These are phyloP conservation scores for Vitis amurensis DNA, from an alignment of 164 flowering plant genomes.

Conservation along the genomic window DNA sequence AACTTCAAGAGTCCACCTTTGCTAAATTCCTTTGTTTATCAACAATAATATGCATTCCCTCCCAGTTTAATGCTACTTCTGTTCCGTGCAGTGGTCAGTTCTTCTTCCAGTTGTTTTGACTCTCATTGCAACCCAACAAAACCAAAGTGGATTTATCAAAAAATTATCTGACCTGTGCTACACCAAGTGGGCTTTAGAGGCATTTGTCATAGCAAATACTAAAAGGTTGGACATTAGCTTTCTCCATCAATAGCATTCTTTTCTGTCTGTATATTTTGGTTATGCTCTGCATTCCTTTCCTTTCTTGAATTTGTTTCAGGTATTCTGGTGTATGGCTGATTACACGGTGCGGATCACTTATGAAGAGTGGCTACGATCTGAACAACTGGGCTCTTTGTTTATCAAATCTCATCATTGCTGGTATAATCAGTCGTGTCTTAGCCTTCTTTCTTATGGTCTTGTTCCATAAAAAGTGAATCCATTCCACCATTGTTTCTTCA, in stretches of 20 bases:
- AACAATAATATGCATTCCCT: not conserved
- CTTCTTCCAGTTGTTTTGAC: conserved; percentile 96
- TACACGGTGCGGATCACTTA: conserved; percentile 54
- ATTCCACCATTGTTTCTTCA: no score
- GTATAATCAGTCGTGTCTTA: conserved; percentile 35
- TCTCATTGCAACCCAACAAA: conserved; percentile 71
- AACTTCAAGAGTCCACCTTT: not conserved
- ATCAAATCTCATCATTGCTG: conserved; percentile 29
- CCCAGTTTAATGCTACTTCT: not conserved
- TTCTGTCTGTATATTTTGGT: not conserved
- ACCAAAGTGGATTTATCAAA: conserved; percentile 20
- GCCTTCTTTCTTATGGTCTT: conserved; percentile 49
- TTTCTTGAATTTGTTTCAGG: conserved; percentile 27
- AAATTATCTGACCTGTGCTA: conserved; percentile 58
- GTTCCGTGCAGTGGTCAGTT: conserved; percentile 80
- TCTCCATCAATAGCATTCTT: not conserved
- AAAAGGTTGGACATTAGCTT: conserved; percentile 50
- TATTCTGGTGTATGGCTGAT: conserved; percentile 73
- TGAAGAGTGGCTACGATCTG: conserved; percentile 38
- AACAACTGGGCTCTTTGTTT: conserved; percentile 41
- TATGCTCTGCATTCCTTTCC: not conserved
- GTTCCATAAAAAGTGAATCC: conserved; percentile 44
- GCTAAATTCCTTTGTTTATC: no score
- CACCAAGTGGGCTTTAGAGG: conserved; percentile 91
- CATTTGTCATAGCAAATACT: conserved; percentile 89